Conservation (phyloP, 140 eudicot species). For the Cichorium intybus region DNA sequence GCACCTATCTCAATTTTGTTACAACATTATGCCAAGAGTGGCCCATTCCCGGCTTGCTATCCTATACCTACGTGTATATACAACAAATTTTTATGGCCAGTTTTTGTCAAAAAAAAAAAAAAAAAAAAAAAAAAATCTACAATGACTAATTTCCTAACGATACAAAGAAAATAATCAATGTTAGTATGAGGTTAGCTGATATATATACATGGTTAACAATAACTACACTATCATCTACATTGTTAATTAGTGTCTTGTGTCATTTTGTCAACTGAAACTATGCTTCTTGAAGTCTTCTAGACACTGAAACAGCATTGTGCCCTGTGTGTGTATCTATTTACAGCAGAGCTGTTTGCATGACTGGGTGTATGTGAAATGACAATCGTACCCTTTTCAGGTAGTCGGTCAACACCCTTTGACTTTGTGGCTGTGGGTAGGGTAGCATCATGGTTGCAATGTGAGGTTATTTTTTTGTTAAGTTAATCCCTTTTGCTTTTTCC, state of each 20-base stretch:
- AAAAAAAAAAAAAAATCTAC: constrained; percentile 25
- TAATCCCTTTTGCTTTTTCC: constrained; percentile 73
- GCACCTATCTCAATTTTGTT: constrained; percentile 22
- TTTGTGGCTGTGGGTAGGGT: constrained; percentile 52
- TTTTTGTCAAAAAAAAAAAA: no score
- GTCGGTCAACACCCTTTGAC: constrained; percentile 54
- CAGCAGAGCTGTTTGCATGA: constrained; percentile 35
- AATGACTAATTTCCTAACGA: constrained; percentile 26
- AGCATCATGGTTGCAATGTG: no score
- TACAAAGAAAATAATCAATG: constrained; percentile 35
- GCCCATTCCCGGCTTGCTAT: constrained; percentile 27
- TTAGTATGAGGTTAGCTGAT: constrained; percentile 35
- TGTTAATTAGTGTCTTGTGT: no score
- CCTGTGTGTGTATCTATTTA: constrained; percentile 34
- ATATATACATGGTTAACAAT: constrained; percentile 39
- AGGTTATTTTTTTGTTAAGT: constrained; percentile 46
- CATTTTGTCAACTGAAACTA: no score
- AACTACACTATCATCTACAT: constrained; percentile 33
- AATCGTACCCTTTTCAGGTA: constrained; percentile 13
- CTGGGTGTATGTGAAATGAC: constrained; percentile 16
- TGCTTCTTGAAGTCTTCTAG: constrained; percentile 2
- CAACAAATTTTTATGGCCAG: constrained; percentile 40
- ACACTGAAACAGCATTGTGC: constrained; percentile 14
- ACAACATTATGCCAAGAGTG: constrained; percentile 26
- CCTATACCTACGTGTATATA: constrained; percentile 35